Evolutionary conservation across 1,139 yeast genomes (phyloP).

Genomic region (Saccharomycopsis crataegensis): DNA sequence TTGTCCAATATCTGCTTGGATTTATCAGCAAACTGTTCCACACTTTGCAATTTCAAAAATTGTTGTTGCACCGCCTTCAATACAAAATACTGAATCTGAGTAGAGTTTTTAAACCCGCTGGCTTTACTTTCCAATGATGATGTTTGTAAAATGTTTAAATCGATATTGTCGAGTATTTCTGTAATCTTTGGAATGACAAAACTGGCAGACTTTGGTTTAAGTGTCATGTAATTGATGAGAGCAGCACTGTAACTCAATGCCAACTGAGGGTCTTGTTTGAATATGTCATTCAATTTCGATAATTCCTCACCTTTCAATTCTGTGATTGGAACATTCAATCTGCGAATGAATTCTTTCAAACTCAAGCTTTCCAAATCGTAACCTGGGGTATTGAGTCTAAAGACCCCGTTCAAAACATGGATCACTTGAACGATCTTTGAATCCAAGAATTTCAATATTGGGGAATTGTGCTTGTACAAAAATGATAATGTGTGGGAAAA

Average conservation of each 20-base stretch:
- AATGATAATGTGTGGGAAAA: conserved; percentile 24
- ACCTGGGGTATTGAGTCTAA: conserved; percentile 5
- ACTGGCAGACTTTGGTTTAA: conserved; percentile 7
- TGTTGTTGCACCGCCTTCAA: conserved; percentile 12
- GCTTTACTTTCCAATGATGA: background rate
- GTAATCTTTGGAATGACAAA: conserved; percentile 3
- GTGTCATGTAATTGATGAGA: conserved; percentile 3
- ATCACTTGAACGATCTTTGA: conserved; percentile 2
- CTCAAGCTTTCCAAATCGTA: background rate
- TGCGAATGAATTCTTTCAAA: conserved; percentile 5
- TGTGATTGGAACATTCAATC: conserved; percentile 12
- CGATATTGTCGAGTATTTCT: conserved; percentile 5
- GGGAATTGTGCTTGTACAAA: conserved; percentile 21
- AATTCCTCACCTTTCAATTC: conserved; percentile 1
- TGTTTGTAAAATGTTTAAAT: conserved; percentile 2
- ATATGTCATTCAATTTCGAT: background rate
- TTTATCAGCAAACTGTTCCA: conserved; percentile 7
- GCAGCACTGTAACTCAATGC: conserved; percentile 11
- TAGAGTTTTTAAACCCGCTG: background rate
- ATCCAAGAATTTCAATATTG: background rate
- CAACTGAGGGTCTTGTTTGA: conserved; percentile 3
- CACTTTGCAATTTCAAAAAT: conserved; percentile 16
- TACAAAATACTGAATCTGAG: conserved; percentile 10
- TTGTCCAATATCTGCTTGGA: conserved; percentile 1
- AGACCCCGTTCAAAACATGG: conserved; percentile 10